Conservation (phyloP, 2,329 filamentous ascomycete genomes). For the Paecilomyces sp. region DNA sequence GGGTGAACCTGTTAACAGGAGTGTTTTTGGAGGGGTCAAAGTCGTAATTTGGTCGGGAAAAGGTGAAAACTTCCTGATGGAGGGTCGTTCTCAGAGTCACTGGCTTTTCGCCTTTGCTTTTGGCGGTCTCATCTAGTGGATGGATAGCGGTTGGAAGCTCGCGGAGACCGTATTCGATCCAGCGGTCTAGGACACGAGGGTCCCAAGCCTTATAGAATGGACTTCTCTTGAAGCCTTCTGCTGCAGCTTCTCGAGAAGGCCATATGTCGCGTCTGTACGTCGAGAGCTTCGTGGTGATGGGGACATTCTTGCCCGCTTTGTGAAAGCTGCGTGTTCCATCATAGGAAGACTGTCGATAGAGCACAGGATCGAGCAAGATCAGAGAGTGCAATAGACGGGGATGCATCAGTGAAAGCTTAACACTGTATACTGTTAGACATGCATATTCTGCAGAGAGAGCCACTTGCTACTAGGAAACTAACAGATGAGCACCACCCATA, state of each 20-base stretch:
- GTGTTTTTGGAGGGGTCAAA: conserved; percentile 45
- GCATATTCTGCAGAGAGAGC: not conserved
- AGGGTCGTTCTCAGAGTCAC: conserved; percentile 73
- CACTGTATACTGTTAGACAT: conserved; percentile 21
- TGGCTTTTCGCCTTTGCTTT: conserved; percentile 26
- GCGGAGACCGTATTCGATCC: conserved; percentile 69
- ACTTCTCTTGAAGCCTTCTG: conserved; percentile 57
- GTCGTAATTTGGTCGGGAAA: conserved; percentile 46
- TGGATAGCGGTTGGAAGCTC: conserved; percentile 56
- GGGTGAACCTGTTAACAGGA: conserved; percentile 34
- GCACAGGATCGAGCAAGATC: conserved; percentile 78
- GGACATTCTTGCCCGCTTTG: conserved; percentile 16
- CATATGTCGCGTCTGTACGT: conserved; percentile 70
- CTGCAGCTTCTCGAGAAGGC: conserved; percentile 67
- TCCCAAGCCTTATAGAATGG: conserved; percentile 83
- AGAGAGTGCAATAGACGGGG: conserved; percentile 71
- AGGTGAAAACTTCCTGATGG: conserved; percentile 69
- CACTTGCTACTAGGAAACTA: conserved; percentile 7
- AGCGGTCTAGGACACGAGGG: conserved; percentile 65
- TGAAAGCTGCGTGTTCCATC: conserved; percentile 24
- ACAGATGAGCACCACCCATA: conserved; percentile 71
- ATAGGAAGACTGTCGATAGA: conserved; percentile 46
- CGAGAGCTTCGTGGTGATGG: conserved; percentile 48
- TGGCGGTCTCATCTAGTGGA: conserved; percentile 15
- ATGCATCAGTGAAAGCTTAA: conserved; percentile 66